These are phyloP conservation scores for Pichia sp. DNA, from an alignment of 1,139 yeast genomes.

Conservation along the genomic window DNA sequence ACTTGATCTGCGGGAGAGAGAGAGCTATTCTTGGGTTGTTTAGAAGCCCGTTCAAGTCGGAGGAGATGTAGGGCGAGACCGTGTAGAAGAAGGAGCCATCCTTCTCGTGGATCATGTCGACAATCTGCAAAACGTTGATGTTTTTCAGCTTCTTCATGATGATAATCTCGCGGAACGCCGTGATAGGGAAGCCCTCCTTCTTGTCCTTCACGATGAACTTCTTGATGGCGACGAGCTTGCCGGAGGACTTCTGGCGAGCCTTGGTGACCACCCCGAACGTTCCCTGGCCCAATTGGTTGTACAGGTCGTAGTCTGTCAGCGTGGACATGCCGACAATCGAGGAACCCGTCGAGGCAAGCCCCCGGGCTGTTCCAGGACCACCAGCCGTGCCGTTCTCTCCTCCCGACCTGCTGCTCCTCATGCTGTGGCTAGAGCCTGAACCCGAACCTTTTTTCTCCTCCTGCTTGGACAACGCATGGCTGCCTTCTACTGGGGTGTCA, in stretches of 20 bases:
- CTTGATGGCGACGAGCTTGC: slow-evolving; percentile 75
- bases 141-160: slow-evolving; percentile 71
- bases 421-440: background rate
- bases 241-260: slow-evolving; percentile 50
- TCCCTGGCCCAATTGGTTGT: slow-evolving; percentile 68
- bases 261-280: slow-evolving; percentile 65
- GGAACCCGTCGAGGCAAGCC: background rate
- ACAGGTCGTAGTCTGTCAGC: slow-evolving; percentile 11
- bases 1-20: slow-evolving; percentile 67
- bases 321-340: slow-evolving; percentile 7
- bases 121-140: slow-evolving; percentile 64
- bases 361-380: too few species aligned
- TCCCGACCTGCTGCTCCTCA: background rate
- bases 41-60: slow-evolving; percentile 88
- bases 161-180: slow-evolving; percentile 89
- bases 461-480: background rate
- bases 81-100: slow-evolving; percentile 67
- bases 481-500: background rate
- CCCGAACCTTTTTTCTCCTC: background rate
- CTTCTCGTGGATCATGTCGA: slow-evolving; percentile 77
- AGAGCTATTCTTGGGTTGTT: slow-evolving; percentile 73
- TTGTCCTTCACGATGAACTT: slow-evolving; percentile 77
- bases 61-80: slow-evolving; percentile 90
- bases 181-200: slow-evolving; percentile 90
- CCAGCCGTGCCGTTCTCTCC: too few species aligned